These are phyloP conservation scores for Rhizopus delemar DNA, from an alignment of 371 early-diverging fungal genomes.

Conservation along the genomic window DNA sequence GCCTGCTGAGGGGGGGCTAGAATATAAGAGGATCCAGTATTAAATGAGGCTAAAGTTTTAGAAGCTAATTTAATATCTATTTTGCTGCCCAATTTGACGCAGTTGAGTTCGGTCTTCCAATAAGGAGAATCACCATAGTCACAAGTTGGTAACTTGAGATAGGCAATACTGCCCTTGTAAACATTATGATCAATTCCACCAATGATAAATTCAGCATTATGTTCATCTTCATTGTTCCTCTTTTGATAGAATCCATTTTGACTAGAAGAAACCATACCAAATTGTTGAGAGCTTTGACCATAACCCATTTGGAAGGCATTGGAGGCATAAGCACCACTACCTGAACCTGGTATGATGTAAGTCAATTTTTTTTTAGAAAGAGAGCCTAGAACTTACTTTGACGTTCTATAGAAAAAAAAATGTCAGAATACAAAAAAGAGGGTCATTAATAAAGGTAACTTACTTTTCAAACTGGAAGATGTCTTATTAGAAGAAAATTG, in stretches of 20 bases:
- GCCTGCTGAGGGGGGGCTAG: conserved; percentile 41
- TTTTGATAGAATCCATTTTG: conserved; percentile 36
- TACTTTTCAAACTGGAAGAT: conserved; percentile 21
- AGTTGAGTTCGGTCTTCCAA: conserved; percentile 46
- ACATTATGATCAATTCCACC: conserved; percentile 49
- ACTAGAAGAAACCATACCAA: conserved; percentile 30
- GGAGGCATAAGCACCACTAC: conserved; percentile 32
- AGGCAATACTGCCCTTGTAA: conserved; percentile 46
- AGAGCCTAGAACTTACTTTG: conserved; percentile 22
- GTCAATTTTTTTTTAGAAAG: conserved; percentile 3
- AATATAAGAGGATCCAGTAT: conserved; percentile 37
- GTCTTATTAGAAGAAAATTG: conserved; percentile 26
- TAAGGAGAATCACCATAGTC: conserved; percentile 46
- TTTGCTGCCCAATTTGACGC: conserved; percentile 38
- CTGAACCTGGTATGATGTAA: background rate
- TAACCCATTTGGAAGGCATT: conserved; percentile 40
- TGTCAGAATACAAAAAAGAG: background rate
- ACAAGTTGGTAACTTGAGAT: conserved; percentile 42
- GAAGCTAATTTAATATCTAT: conserved; percentile 41
- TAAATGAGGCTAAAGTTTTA: conserved; percentile 39
- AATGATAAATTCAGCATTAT: conserved; percentile 45
- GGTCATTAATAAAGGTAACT: conserved; percentile 4
- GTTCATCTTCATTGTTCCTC: conserved; percentile 27
- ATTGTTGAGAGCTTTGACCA: conserved; percentile 32
- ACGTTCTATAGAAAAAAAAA: conserved; percentile 18